Conservation (phyloP, 1,284 basidiomycete genomes). For the Ceratobasidium sp. region DNA sequence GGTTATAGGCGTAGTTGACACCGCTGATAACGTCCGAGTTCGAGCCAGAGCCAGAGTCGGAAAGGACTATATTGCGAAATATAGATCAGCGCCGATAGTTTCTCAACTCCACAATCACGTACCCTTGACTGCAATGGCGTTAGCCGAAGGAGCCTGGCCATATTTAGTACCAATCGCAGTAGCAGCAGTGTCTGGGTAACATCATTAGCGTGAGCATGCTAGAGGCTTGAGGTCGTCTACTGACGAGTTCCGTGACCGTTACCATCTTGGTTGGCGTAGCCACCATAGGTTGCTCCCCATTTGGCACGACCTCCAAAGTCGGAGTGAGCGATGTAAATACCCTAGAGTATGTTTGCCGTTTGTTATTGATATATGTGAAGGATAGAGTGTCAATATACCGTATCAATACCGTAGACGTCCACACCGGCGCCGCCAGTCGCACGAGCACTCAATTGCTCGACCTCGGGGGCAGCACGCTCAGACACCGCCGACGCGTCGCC, state of each 20-base stretch:
- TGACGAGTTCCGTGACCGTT: conserved; percentile 46
- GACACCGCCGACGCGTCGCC: conserved; percentile 8
- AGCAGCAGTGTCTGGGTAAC: conserved; percentile 54
- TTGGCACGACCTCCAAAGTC: conserved; percentile 44
- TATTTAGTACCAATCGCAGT: conserved; percentile 72
- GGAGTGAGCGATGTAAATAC: conserved; percentile 42
- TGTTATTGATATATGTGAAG: background rate
- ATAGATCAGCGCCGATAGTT: too few relatives aligned
- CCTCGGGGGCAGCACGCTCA: conserved; percentile 13
- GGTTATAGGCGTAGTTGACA: conserved; percentile 82
- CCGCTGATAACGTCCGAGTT: conserved; percentile 91
- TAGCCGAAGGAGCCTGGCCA: conserved; percentile 95
- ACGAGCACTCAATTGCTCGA: background rate
- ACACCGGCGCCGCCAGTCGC: conserved; percentile 9
- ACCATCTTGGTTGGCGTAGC: conserved; percentile 18
- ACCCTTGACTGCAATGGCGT: conserved; percentile 92
- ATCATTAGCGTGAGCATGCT: too few relatives aligned
- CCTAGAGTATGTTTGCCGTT: conserved; percentile 45
- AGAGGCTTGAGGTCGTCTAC: background rate
- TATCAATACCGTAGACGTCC: conserved; percentile 43
- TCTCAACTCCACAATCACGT: background rate
- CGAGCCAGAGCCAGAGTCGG: conserved; percentile 90
- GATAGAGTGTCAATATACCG: background rate
- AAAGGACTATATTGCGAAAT: conserved; percentile 72
- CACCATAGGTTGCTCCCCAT: conserved; percentile 45